These are phyloP conservation scores for Avicennia marina DNA, from an alignment of 257 asterid genomes.

Conservation along the genomic window DNA sequence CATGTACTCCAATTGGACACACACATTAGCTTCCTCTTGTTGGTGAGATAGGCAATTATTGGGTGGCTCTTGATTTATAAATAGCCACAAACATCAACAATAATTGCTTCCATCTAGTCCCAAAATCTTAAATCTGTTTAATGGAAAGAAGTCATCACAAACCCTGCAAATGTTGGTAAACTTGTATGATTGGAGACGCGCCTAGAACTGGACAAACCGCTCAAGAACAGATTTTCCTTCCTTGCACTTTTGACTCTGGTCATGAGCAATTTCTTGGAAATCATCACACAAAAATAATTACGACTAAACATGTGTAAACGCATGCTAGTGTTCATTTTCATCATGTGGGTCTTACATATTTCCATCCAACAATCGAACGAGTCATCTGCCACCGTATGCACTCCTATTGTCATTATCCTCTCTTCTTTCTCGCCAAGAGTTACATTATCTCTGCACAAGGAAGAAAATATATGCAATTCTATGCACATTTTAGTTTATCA, in stretches of 20 bases:
- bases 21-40: too few relatives aligned
- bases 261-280: conserved; percentile 60
- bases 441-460: conserved; percentile 46
- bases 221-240: conserved; percentile 89
- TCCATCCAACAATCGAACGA: conserved; percentile 74
- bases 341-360: conserved; percentile 41
- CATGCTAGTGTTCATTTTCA: not conserved
- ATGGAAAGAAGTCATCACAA: conserved; percentile 4
- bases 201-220: conserved; percentile 43
- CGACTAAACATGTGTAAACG: not conserved
- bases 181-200: too few relatives aligned
- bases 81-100: too few relatives aligned
- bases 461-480: not conserved
- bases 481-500: not conserved
- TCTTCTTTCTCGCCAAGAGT: conserved; percentile 60
- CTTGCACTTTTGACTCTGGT: conserved; percentile 73
- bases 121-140: conserved; percentile 53
- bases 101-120: conserved; percentile 69
- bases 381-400: conserved; percentile 70
- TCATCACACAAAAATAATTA: not conserved
- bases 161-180: not conserved
- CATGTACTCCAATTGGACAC: too few relatives aligned
- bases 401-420: conserved; percentile 66
- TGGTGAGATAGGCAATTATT: too few relatives aligned
- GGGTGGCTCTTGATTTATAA: too few relatives aligned